Base-by-base conservation (phyloP, 2,329 filamentous ascomycete species). In the Pyrenophora tritici-repentis region DNA sequence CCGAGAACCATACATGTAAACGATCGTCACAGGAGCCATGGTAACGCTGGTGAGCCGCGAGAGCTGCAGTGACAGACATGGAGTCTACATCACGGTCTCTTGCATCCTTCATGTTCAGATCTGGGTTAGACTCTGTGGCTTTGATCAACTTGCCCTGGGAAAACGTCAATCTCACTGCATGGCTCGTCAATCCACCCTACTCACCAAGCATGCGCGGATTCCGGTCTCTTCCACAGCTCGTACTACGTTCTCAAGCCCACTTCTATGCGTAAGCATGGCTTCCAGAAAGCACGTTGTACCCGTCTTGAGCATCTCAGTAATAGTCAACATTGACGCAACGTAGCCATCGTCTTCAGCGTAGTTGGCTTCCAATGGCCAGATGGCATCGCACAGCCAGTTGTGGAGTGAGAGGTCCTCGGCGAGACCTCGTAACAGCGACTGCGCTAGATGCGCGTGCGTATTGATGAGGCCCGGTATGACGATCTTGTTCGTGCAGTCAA, bases 1-100 rank as follows among this genome's bases (percentile, higher is more conserved):
- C 75, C 1, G 78, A 75, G 42, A 78, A 74, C 78, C 79, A 81
- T 10, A 81, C 75, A 20, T 77, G 74, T 16, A 81, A 67, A 1
- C 78, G 72, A 38, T 73, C 72, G 53, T 75, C 66, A 41, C 65
- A 74, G 12, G 70, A 63, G 12, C 69, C 71, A 45, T 69, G 58
- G 47, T 68, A 56, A 13, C 47, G 50, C 35, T 50, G 14, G 53
- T 76, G 67, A 0, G 73, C 72, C 4, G 57, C 44, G 5, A 76
- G 56, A 22, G 72, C 70, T 10, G 67, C 64, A 10, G 50, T 32
- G 14, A 75, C 56, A 31, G 67, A 69, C 74, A 75, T 75, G 47
- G 65, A 62, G 1, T 53, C 52, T 1, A 75, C 49, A 55, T 75
- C 73, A 39, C 63, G 71, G 52, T 76, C 74, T 29, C 74, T 59